A percentile compares a stretch with the other conserved stretches of the same genome.
Conservation (phyloP, 805 yeast genomes). For the Metschnikowia colocasiae region DNA sequence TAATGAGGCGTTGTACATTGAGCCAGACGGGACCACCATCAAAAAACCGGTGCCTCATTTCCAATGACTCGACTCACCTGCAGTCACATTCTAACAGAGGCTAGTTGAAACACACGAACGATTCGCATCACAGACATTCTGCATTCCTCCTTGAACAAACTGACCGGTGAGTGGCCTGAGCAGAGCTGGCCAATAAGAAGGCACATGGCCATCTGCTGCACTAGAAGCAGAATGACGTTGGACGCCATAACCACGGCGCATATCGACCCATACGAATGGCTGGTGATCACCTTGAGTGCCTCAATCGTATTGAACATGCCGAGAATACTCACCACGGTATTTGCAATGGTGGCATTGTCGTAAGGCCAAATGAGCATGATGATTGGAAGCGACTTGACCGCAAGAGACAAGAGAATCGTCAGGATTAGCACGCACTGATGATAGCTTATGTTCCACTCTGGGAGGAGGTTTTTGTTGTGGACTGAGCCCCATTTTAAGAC, state of each 20-base stretch:
- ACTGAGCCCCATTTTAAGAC: constrained; percentile 22
- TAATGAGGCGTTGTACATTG: constrained; percentile 29
- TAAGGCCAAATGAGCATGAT: constrained; percentile 97
- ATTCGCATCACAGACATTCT: neutral
- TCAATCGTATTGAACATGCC: constrained; percentile 65
- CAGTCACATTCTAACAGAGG: neutral
- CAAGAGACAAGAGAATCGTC: constrained; percentile 71
- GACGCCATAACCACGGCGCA: constrained; percentile 7
- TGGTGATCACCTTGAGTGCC: constrained; percentile 31
- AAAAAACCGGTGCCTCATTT: constrained; percentile 19
- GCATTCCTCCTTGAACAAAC: constrained; percentile 9
- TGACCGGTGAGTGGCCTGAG: constrained; percentile 1
- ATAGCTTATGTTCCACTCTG: constrained; percentile 32
- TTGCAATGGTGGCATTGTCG: constrained; percentile 64
- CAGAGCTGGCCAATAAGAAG: constrained; percentile 7
- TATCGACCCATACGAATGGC: constrained; percentile 9
- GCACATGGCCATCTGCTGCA: constrained; percentile 11
- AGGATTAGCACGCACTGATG: constrained; percentile 50
- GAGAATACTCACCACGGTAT: constrained; percentile 54
- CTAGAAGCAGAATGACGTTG: constrained; percentile 9
- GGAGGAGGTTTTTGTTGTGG: constrained; percentile 17
- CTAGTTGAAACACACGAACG: neutral
- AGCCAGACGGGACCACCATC: constrained; percentile 28
- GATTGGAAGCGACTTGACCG: constrained; percentile 82
- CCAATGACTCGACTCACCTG: constrained; percentile 2